Evolutionary conservation across 331 rosid genomes (phyloP).

Genomic region (Acacia pycnantha): DNA sequence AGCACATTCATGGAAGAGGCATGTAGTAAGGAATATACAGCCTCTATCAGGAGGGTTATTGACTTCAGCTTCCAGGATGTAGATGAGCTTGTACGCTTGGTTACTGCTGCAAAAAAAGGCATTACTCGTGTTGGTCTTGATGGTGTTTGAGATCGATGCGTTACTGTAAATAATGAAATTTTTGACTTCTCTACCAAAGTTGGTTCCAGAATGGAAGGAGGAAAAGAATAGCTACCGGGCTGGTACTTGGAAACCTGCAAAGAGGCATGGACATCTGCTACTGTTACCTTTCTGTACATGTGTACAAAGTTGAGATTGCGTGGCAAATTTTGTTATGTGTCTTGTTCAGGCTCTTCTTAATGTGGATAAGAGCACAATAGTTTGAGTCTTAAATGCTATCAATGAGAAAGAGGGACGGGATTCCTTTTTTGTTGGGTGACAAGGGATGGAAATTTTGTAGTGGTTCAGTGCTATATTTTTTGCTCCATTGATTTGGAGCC

Average conservation of each 20-base stretch:
- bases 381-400: constrained; percentile 47
- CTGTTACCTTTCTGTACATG: constrained; percentile 59
- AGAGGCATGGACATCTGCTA: constrained; percentile 34
- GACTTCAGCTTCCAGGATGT: constrained; percentile 81
- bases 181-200: constrained; percentile 32
- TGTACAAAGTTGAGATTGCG: constrained; percentile 76
- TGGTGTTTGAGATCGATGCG: constrained; percentile 53
- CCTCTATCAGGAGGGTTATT: constrained; percentile 53
- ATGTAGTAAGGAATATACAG: constrained; percentile 38
- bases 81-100: constrained; percentile 54
- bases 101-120: constrained; percentile 50
- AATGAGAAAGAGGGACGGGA: constrained; percentile 50
- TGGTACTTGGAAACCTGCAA: constrained; percentile 42
- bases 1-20: constrained; percentile 41
- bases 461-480: constrained; percentile 52
- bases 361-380: constrained; percentile 47
- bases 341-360: constrained; percentile 43
- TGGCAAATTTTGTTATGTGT: constrained; percentile 56
- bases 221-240: constrained; percentile 32
- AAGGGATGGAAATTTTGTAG: constrained; percentile 40
- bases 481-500: constrained; percentile 60
- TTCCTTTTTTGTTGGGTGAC: constrained; percentile 27
- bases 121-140: constrained; percentile 52
- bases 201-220: constrained; percentile 40
- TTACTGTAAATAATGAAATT: constrained; percentile 53